These are phyloP conservation scores for Pisolithus microcarpus DNA, from an alignment of 768 basidiomycete genomes.

Conservation along the genomic window DNA sequence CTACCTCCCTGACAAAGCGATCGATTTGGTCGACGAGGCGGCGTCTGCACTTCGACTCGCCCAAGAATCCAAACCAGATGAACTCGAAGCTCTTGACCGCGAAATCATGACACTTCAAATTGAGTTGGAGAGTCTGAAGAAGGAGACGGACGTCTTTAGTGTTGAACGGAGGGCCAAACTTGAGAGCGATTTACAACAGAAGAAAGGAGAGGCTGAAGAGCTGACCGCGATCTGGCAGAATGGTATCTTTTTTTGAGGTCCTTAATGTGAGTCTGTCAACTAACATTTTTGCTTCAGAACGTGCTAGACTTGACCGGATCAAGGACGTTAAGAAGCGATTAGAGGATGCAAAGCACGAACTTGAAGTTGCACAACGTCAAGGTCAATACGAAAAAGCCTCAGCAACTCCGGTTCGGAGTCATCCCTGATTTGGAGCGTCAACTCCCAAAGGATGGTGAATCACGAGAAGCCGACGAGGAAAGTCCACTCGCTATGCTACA, in stretches of 20 bases:
- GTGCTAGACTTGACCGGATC: conserved; percentile 57
- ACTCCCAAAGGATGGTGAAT: conserved; percentile 49
- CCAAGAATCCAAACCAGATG: conserved; percentile 84
- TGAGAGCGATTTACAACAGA: conserved; percentile 53
- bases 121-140: conserved; percentile 83
- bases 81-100: conserved; percentile 73
- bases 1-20: conserved; percentile 86
- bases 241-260: conserved; percentile 32
- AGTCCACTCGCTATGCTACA: conserved; percentile 61
- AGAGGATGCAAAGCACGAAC: conserved; percentile 76
- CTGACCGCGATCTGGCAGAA: conserved; percentile 68
- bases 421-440: conserved; percentile 76
- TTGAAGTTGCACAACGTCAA: conserved; percentile 84
- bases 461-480: conserved; percentile 35
- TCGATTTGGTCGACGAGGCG: conserved; percentile 91
- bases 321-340: conserved; percentile 69
- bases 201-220: conserved; percentile 54
- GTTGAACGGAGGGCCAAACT: conserved; percentile 64
- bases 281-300: conserved; percentile 37
- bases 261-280: not conserved
- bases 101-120: conserved; percentile 85
- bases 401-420: conserved; percentile 71
- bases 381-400: conserved; percentile 84
- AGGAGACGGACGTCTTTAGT: conserved; percentile 79
- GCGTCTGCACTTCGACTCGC: conserved; percentile 80